These are phyloP conservation scores for Plantago rigida DNA, from an alignment of 305 asterid species.

Conservation along the genomic window DNA sequence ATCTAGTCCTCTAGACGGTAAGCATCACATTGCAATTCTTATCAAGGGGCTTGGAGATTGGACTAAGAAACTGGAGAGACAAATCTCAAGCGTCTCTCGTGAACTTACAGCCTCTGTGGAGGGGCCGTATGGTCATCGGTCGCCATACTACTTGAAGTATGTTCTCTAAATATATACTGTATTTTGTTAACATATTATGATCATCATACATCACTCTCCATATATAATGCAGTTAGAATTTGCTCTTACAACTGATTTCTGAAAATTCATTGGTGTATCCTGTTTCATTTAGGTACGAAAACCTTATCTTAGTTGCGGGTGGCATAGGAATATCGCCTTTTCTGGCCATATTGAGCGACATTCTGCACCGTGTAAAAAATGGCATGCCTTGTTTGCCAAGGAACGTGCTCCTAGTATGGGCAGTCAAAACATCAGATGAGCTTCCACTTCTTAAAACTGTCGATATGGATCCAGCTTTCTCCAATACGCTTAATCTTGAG, in stretches of 20 bases:
- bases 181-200: not conserved
- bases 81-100: slow-evolving; percentile 31
- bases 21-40: slow-evolving; percentile 53
- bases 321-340: slow-evolving; percentile 88
- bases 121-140: slow-evolving; percentile 90
- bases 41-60: slow-evolving; percentile 77
- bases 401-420: slow-evolving; percentile 66
- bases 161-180: slow-evolving; percentile 14
- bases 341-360: slow-evolving; percentile 66
- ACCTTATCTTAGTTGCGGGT: slow-evolving; percentile 76
- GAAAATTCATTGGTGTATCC: not conserved
- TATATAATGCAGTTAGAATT: too few relatives aligned
- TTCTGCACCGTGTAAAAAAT: slow-evolving; percentile 51
- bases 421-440: slow-evolving; percentile 57
- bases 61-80: slow-evolving; percentile 52
- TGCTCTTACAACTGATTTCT: not conserved
- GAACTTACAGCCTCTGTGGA: slow-evolving; percentile 57
- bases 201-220: too few relatives aligned
- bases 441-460: slow-evolving; percentile 64
- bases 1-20: slow-evolving; percentile 71
- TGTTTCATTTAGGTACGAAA: slow-evolving; percentile 48
- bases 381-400: slow-evolving; percentile 52
- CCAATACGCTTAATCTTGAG: slow-evolving; percentile 50
- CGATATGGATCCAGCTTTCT: slow-evolving; percentile 51
- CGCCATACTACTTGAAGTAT: slow-evolving; percentile 67